These are phyloP conservation scores for Cruciata laevipes DNA, from an alignment of 257 asterid species.

Conservation along the genomic window DNA sequence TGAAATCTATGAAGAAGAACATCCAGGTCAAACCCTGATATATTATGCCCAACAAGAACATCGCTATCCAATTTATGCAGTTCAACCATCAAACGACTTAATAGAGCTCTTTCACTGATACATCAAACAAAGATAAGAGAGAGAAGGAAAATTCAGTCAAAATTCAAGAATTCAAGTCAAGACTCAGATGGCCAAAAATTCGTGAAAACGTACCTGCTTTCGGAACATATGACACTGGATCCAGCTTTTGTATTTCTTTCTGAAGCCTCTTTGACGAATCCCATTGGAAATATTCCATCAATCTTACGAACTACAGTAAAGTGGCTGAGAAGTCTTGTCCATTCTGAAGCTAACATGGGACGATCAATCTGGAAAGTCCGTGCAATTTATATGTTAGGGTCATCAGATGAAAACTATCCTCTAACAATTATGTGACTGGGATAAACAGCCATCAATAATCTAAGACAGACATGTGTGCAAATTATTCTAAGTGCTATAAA, in stretches of 20 bases:
- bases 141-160: slow-evolving; percentile 8
- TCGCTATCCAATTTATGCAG: slow-evolving; percentile 83
- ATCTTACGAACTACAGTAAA: slow-evolving; percentile 82
- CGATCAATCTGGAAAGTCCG: slow-evolving; percentile 69
- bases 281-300: slow-evolving; percentile 93
- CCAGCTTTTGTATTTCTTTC: slow-evolving; percentile 84
- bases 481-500: background rate
- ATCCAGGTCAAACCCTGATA: slow-evolving; percentile 98
- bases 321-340: slow-evolving; percentile 75
- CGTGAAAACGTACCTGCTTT: slow-evolving; percentile 56
- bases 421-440: background rate
- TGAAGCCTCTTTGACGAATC: slow-evolving; percentile 67
- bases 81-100: slow-evolving; percentile 85
- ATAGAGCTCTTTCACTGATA: slow-evolving; percentile 91
- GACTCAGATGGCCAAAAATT: slow-evolving; percentile 4
- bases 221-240: slow-evolving; percentile 55
- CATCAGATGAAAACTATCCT: slow-evolving; percentile 3
- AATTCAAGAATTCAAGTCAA: slow-evolving; percentile 13
- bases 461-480: background rate
- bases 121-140: slow-evolving; percentile 11
- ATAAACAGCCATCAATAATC: background rate
- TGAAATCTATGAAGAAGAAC: slow-evolving; percentile 96
- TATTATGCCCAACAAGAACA: slow-evolving; percentile 91
- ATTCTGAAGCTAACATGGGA: slow-evolving; percentile 83
- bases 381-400: slow-evolving; percentile 19